phyloP scores from a whole-genome alignment of 164 flowering plant genomes.

The grape (Vitis vinifera) region DNA sequence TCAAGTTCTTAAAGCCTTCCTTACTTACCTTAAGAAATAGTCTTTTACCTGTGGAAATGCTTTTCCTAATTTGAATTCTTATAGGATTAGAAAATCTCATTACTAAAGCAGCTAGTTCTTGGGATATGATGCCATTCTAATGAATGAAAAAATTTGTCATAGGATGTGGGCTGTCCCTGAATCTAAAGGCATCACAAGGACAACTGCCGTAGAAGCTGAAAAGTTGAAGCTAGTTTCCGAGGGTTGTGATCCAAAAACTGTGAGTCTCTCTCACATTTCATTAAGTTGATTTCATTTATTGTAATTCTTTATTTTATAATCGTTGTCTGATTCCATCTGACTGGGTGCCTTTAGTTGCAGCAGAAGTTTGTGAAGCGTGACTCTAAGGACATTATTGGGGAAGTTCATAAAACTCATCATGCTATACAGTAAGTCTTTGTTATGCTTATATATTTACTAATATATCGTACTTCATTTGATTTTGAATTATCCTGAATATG shows the following conservation, averaged over 20 bases:
- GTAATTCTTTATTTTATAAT: not conserved
- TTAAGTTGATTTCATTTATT: not conserved
- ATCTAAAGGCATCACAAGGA: conserved; percentile 33
- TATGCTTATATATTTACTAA: not conserved
- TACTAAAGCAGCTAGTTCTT: not conserved
- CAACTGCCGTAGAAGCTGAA: conserved; percentile 45
- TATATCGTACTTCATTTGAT: not conserved
- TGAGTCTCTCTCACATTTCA: conserved; percentile 20
- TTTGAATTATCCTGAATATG: not conserved
- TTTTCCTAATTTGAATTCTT: not conserved
- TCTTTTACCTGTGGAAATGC: not conserved
- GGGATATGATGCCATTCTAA: not conserved
- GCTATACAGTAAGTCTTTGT: conserved; percentile 48
- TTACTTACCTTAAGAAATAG: not conserved
- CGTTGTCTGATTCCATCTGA: conserved; percentile 4
- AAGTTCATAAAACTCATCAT: conserved; percentile 44
- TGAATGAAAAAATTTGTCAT: conserved; percentile 2
- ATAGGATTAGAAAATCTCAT: not conserved
- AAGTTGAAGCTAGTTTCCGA: conserved; percentile 52
- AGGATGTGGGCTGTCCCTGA: conserved; percentile 56
- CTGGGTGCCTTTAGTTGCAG: conserved; percentile 19
- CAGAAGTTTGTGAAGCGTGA: conserved; percentile 38
- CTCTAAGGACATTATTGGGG: conserved; percentile 39
- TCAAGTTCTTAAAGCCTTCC: not conserved
- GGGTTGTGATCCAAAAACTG: conserved; percentile 44